Conservation (phyloP, 2,329 filamentous ascomycete genomes). For the Fonsecaea erecta region DNA sequence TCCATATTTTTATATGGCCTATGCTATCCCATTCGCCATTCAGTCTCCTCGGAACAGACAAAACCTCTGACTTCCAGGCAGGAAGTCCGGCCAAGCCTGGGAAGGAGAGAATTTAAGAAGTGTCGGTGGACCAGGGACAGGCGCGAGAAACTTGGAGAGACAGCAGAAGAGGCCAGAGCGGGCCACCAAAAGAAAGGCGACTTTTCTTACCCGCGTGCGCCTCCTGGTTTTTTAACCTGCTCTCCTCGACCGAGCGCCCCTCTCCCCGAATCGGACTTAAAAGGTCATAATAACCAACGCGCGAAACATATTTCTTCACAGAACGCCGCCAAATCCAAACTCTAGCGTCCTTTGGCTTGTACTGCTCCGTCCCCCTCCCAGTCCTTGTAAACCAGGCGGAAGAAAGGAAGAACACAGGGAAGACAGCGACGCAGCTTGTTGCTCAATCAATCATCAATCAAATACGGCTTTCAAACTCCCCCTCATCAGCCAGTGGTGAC, state of each 20-base stretch:
- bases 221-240: neutral
- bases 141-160: neutral
- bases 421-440: neutral
- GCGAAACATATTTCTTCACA: no score
- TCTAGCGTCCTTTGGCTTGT: neutral
- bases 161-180: neutral
- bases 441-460: no score
- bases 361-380: neutral
- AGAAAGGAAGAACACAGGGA: neutral
- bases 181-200: neutral
- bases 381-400: neutral
- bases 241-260: neutral
- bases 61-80: neutral
- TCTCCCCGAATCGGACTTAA: neutral
- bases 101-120: neutral
- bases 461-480: neutral
- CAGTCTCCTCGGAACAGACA: neutral
- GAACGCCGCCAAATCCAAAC: neutral
- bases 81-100: neutral
- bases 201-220: neutral
- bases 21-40: neutral
- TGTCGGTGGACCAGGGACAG: neutral
- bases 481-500: neutral
- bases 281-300: neutral
- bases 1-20: neutral